Evolutionary conservation across 805 yeast genomes (phyloP), one percentile per base, ranked within the genome.

Genomic region (Zygoascus flipseniorum): DNA sequence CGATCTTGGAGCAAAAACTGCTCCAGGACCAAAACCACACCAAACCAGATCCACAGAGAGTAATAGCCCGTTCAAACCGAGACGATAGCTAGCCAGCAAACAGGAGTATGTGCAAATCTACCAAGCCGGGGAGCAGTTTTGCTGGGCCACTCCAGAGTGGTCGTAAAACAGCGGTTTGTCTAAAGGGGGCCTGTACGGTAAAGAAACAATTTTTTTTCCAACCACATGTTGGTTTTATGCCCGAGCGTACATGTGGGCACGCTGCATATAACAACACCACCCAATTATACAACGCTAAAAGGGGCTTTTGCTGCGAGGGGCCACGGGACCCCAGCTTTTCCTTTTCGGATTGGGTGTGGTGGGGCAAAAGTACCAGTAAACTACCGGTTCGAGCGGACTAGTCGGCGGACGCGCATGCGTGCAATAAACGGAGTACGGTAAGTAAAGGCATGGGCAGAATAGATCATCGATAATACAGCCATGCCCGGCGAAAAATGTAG

Each of bases 111-210:
- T 35, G 39, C 39, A 35, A 35, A 35, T 35, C 39, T 35, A 35
- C 39, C 39, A n/a, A 10, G 8, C 39, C 16, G 39, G 39, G 39
- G 39, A 35, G 39, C 16, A 35, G 39, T 35, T 35, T n/a, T 35
- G 16, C 16, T 4, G 39, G 39, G 39, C 13, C 16, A 13, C 13
- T 35, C 39, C 9, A 35, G 16, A 35, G 39, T 35, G 39, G 28
- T 18, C 44, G 44, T 42, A 42, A 42, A 42, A 42, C 26, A 42
- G 44, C 44, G 44, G 44, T 42, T 42, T 42, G 44, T 42, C 44
- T 42, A 42, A 42, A 42, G 13, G 26, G 26, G 44, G 44, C 44
- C 26, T 42, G 20, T 10, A 10, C 14, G 26, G 18, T 37, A 37
- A 42, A 42, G 44, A 42, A 42, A 18, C 13, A 42, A 18, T 8